Conservation (phyloP, 257 asterid genomes). For the Nicotiana obtusifolia region DNA sequence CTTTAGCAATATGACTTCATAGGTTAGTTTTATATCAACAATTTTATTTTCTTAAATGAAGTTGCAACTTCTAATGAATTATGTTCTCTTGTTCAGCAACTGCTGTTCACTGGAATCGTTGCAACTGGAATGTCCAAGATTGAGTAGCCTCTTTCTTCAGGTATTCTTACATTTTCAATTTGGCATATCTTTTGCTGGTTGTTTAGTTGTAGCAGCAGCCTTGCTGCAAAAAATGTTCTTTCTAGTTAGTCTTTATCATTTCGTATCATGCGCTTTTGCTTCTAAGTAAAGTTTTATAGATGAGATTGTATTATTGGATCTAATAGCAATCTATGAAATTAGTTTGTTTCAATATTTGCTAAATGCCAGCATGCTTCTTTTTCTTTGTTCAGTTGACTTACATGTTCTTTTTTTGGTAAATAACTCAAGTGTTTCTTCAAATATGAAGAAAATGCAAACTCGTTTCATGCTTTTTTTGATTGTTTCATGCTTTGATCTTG, state of each 20-base stretch:
- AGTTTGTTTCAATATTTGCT: too few species aligned
- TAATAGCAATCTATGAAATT: not conserved
- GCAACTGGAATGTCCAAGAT: conserved; percentile 86
- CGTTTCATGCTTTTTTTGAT: too few species aligned
- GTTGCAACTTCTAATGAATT: not conserved
- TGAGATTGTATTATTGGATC: not conserved
- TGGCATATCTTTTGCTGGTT: not conserved
- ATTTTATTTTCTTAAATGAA: conserved; percentile 5
- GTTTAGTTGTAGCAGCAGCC: not conserved
- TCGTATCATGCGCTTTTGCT: not conserved
- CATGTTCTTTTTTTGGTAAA: too few species aligned
- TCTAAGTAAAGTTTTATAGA: not conserved
- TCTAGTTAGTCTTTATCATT: not conserved
- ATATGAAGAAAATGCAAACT: too few species aligned
- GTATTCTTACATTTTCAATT: conserved; percentile 24
- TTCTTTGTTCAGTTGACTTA: too few species aligned
- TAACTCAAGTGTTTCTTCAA: too few species aligned
- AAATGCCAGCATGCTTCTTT: too few species aligned
- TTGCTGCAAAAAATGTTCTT: not conserved
- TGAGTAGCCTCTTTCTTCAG: conserved; percentile 96
- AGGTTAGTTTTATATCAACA: not conserved
- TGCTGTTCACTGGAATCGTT: conserved; percentile 77
- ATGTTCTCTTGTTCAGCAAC: conserved; percentile 49
- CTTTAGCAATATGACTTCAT: not conserved
- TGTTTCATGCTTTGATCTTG: too few species aligned